Base-by-base conservation (phyloP, 768 basidiomycete species). In the Coprinopsis marcescibilis region DNA sequence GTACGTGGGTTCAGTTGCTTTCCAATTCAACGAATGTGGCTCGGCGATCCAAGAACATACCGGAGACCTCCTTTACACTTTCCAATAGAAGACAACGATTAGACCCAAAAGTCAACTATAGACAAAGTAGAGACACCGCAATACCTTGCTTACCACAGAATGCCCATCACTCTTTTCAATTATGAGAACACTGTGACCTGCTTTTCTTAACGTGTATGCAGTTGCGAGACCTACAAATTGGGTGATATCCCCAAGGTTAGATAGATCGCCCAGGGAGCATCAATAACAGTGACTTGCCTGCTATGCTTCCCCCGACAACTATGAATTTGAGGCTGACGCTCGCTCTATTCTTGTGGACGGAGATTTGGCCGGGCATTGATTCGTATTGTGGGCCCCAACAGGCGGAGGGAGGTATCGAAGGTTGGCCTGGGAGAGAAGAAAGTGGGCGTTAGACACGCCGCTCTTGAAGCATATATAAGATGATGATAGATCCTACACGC, bases 161-260 rank as follows among this genome's bases (percentile, higher is more conserved):
- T 65, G 65, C 13, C 70, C 72, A 46, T 68, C 65, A 14, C 59
- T 62, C 49, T 69, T 64, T 56, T 84, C 82, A 17, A 83, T 58
- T 2, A 85, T 70, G 2, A 71, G 63, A n/a, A 83, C 81, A 25
- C 66, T 62, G 61, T 85, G 83, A 4, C 83, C 82, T 4, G 73
- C 73, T 53, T 70, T 71, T 36, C 69, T 69, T 33, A 85, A 66
- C 13, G 75, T 66, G 53, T 72, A 75, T 3, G 81, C 81, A 27
- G 72, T 64, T 2, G 81, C 72, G 39, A 81, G 63, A 8, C 82
- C 83, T 69, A 34, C n/a, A n/a, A 47, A 33, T 11, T 35, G 38
- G 21, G 10, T 8, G 21, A 20, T 40, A 40, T 40, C 21, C 25
- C 10, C 8, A 8, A n/a, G n/a, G 30, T 32, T 4, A 24, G 41